These are phyloP conservation scores for Lecanosticta acicola DNA, from an alignment of 2,329 filamentous ascomycete species.

Conservation along the genomic window DNA sequence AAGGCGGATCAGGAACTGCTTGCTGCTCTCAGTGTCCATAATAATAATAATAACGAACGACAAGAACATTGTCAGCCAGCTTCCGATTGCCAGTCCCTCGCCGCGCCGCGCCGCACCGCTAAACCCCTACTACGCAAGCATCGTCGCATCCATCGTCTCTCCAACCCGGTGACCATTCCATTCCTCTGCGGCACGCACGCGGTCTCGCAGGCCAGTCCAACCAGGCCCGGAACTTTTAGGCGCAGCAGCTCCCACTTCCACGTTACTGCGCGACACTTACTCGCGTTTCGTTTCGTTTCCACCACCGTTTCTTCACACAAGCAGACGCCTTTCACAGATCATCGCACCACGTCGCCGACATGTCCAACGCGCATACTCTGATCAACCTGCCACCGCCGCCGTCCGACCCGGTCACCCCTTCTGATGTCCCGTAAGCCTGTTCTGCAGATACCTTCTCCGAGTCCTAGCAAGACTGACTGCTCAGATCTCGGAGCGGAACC, in stretches of 20 bases:
- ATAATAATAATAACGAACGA: not conserved
- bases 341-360: conserved; percentile 14
- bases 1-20: not conserved
- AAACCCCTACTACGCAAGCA: too few species aligned
- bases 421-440: conserved; percentile 71
- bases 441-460: not conserved
- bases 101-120: too few species aligned
- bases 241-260: not conserved
- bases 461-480: not conserved
- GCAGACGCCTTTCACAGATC: not conserved
- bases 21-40: not conserved
- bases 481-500: conserved; percentile 61
- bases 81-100: too few species aligned
- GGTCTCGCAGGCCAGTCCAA: not conserved
- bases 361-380: conserved; percentile 55
- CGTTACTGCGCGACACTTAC: not conserved
- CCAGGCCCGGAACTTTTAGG: not conserved
- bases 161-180: not conserved
- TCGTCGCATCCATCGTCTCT: too few species aligned
- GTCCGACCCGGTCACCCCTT: conserved; percentile 78
- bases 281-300: too few species aligned
- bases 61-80: not conserved
- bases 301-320: not conserved
- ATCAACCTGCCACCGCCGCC: conserved; percentile 80
- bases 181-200: not conserved